Percentiles rank a stretch among this genome's conserved stretches.
phyloP scores from a whole-genome alignment of 2,329 filamentous ascomycete species.

The Pseudohalonectria lignicola region DNA sequence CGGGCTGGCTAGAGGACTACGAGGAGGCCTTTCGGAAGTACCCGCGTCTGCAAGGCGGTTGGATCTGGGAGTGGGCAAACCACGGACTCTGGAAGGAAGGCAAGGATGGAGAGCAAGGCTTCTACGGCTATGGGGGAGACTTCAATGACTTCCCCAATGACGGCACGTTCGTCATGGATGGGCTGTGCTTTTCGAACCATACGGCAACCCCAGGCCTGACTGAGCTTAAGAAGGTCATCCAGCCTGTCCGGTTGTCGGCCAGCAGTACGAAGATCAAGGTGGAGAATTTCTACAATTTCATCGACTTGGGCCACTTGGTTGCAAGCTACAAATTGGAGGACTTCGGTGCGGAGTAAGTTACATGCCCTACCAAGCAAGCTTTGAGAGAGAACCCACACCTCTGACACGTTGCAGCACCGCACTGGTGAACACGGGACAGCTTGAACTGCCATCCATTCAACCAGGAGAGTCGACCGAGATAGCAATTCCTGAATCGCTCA shows the following conservation, averaged over 20 bases:
- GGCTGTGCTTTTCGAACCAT: conserved; percentile 41
- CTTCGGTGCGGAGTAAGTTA: conserved; percentile 26
- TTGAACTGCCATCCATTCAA: conserved; percentile 27
- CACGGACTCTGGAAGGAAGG: conserved; percentile 42
- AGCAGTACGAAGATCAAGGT: conserved; percentile 21
- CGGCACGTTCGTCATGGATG: conserved; percentile 52
- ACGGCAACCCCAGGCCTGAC: conserved; percentile 42
- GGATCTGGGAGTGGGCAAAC: conserved; percentile 57
- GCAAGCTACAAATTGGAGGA: conserved; percentile 32
- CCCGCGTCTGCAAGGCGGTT: conserved; percentile 53
- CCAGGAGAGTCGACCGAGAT: conserved; percentile 24
- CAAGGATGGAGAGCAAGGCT: no score
- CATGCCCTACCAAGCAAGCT: no score
- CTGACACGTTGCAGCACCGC: no score
- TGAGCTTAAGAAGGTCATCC: conserved; percentile 46
- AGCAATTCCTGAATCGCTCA: conserved; percentile 16
- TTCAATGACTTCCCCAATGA: conserved; percentile 52
- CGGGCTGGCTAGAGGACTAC: conserved; percentile 59
- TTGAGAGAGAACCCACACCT: no score
- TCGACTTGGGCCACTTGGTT: conserved; percentile 27
- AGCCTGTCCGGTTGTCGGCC: conserved; percentile 35
- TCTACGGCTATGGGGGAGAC: conserved; percentile 51
- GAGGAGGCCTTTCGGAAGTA: conserved; percentile 50
- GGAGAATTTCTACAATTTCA: conserved; percentile 39
- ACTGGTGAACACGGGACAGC: conserved; percentile 20